A percentile compares a stretch with the other conserved stretches of the same genome.
phyloP scores from a whole-genome alignment of 1,284 basidiomycete genomes.

The Fomitopsis betulina region DNA sequence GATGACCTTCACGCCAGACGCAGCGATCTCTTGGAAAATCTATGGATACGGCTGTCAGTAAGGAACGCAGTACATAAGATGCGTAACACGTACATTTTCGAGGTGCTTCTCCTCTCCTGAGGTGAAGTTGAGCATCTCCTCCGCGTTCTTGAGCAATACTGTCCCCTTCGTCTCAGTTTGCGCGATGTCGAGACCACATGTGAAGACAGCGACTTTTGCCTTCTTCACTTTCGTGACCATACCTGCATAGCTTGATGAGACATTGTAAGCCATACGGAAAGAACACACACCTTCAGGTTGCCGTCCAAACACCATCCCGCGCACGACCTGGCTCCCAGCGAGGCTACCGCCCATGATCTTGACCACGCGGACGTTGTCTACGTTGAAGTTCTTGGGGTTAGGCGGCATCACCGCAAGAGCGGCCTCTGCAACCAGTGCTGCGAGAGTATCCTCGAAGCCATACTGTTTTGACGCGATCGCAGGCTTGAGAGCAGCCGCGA shows the following conservation, averaged over 20 bases:
- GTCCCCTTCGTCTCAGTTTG: conserved; percentile 99
- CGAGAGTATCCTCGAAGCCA: conserved; percentile 83
- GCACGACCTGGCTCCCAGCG: conserved; percentile 80
- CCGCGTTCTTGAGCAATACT: conserved; percentile 92
- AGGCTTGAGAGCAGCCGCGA: conserved; percentile 82
- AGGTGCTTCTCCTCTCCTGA: conserved; percentile 94
- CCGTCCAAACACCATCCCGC: conserved; percentile 97
- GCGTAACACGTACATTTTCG: conserved; percentile 66
- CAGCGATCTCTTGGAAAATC: conserved; percentile 97
- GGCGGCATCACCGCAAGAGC: conserved; percentile 87
- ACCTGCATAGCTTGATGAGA: conserved; percentile 36
- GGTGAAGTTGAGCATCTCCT: conserved; percentile 97
- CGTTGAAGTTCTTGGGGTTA: conserved; percentile 90
- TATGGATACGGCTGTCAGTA: conserved; percentile 25
- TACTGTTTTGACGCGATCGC: conserved; percentile 98
- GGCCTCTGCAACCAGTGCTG: conserved; percentile 89
- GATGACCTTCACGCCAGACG: conserved; percentile 92
- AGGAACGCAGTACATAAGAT: neutral
- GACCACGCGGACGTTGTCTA: conserved; percentile 97
- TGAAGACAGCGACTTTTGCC: conserved; percentile 93
- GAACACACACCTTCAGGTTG: conserved; percentile 81
- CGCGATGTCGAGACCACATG: conserved; percentile 86
- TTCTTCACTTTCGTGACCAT: conserved; percentile 77
- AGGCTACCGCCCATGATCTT: conserved; percentile 97
- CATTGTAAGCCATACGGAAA: neutral